A percentile compares a stretch with the other conserved stretches of the same genome.
Evolutionary conservation across 1,284 basidiomycete species (phyloP).

Genomic region (Pseudozyma tsukubaensis): DNA sequence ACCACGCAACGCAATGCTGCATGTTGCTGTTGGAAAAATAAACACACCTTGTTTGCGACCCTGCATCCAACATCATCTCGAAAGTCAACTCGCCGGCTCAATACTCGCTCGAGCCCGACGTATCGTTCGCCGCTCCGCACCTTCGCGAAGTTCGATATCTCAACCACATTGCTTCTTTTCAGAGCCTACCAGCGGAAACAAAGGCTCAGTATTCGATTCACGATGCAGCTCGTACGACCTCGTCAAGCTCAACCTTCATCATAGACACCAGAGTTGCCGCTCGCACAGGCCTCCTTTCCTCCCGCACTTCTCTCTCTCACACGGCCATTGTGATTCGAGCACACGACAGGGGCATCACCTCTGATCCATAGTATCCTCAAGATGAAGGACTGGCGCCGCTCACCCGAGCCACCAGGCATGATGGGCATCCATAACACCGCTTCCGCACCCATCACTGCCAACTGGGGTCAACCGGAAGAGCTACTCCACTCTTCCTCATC

Average conservation of each 20-base stretch:
- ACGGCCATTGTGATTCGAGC: background rate
- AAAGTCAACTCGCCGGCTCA: background rate
- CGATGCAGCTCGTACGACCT: slow-evolving; percentile 8
- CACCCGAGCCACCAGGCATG: slow-evolving; percentile 57
- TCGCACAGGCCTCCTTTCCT: no score
- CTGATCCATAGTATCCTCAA: background rate
- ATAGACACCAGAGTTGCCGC: background rate
- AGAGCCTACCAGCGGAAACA: no score
- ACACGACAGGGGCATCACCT: background rate
- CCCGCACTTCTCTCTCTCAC: no score
- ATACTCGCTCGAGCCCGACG: no score
- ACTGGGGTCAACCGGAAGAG: slow-evolving; percentile 49
- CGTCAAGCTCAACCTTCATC: background rate
- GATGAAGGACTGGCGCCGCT: slow-evolving; percentile 60
- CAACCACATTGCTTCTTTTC: no score
- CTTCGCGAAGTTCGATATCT: no score
- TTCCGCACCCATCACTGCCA: slow-evolving; percentile 11
- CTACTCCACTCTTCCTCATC: background rate
- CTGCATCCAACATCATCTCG: slow-evolving; percentile 1
- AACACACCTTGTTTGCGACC: background rate
- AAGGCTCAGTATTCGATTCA: background rate
- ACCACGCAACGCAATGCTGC: background rate
- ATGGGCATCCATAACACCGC: slow-evolving; percentile 41
- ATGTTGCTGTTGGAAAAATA: background rate
- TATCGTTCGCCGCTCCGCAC: no score